A percentile compares a stretch with the other conserved stretches of the same genome.
These are phyloP conservation scores for Fusarium pininemorale DNA, from an alignment of 2,329 filamentous ascomycete species.

Conservation along the genomic window DNA sequence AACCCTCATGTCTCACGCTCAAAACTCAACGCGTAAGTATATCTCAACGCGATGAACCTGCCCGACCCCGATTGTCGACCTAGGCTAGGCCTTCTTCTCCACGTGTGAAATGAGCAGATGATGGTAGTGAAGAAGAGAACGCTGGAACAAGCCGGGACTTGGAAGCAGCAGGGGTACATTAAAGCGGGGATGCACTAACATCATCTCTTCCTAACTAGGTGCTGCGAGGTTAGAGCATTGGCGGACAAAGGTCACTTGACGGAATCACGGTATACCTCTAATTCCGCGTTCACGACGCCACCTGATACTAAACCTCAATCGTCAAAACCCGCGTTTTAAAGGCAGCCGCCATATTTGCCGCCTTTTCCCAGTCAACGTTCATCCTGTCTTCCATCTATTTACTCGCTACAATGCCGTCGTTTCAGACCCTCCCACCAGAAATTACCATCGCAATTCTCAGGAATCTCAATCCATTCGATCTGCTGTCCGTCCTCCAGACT, in stretches of 20 bases:
- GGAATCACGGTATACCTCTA: fast-evolving
- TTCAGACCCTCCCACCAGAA: neutral
- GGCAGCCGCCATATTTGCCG: fast-evolving
- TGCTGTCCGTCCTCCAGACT: neutral
- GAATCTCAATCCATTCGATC: neutral
- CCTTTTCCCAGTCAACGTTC: neutral
- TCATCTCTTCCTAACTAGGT: too few relatives aligned
- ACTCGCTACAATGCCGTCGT: neutral
- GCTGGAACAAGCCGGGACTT: neutral
- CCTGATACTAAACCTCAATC: neutral
- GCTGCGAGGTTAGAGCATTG: fast-evolving
- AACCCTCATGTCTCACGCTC: fast-evolving
- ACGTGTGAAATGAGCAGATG: too few relatives aligned
- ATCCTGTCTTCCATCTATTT: neutral
- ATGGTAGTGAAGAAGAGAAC: neutral
- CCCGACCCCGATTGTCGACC: too few relatives aligned
- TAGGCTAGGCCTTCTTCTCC: neutral
- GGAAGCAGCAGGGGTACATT: neutral
- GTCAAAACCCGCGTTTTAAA: neutral
- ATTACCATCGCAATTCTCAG: neutral
- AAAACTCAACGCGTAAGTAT: neutral
- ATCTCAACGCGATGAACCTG: fast-evolving
- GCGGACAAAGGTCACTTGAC: fast-evolving
- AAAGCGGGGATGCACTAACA: fast-evolving
- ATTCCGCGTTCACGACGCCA: neutral